Evolutionary conservation across 352 stramenopile species (phyloP).

Genomic region (Hyphochytrium catenoides): DNA sequence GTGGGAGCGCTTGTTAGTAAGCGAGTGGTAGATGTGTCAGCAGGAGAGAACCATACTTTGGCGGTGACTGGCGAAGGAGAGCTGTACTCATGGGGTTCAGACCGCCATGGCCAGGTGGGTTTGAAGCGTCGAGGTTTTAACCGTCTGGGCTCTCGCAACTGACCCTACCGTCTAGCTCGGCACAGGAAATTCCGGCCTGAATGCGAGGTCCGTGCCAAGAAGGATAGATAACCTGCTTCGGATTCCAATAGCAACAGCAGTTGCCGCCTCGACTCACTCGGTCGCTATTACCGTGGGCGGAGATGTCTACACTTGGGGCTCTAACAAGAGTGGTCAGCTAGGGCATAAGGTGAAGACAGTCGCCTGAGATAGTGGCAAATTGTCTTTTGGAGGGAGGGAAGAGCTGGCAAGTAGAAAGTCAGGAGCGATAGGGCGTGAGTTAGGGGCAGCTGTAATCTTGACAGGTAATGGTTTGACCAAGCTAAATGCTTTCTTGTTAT

Average conservation of each 20-base stretch:
- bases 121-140: too few species aligned
- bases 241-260: too few species aligned
- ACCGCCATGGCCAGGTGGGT: conserved; percentile 31
- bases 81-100: conserved; percentile 53
- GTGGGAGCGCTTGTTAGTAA: conserved; percentile 16
- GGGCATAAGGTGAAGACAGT: conserved; percentile 20
- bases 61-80: conserved; percentile 31
- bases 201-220: too few species aligned
- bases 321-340: conserved; percentile 45
- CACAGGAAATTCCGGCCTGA: too few species aligned
- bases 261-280: conserved; percentile 40
- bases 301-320: conserved; percentile 40
- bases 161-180: too few species aligned
- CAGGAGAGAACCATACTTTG: conserved; percentile 49
- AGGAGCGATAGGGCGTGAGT: not conserved
- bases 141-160: too few species aligned
- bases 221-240: too few species aligned
- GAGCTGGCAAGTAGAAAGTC: not conserved
- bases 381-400: not conserved
- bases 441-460: conserved; percentile 17
- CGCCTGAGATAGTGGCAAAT: too few species aligned
- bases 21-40: conserved; percentile 28
- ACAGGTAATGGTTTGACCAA: conserved; percentile 29
- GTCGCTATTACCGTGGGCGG: conserved; percentile 27
- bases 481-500: conserved; percentile 20